Conservation (phyloP, 2,329 filamentous ascomycete species). For the Xylaria sp. region DNA sequence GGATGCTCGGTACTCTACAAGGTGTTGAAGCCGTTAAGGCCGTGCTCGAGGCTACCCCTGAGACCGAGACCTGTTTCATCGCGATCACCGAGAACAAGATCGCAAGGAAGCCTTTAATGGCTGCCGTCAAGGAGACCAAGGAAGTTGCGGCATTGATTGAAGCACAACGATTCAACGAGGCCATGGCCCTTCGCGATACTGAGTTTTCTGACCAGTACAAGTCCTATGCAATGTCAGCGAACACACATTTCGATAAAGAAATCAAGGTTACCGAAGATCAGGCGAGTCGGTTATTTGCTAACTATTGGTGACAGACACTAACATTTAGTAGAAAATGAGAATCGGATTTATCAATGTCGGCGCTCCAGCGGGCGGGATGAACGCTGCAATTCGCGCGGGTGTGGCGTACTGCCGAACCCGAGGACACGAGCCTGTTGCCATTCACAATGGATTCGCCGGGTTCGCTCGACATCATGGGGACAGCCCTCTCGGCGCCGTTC, state of each 20-base stretch:
- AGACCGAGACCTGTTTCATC: constrained; percentile 93
- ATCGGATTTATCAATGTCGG: constrained; percentile 98
- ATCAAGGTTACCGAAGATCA: constrained; percentile 76
- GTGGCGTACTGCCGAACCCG: constrained; percentile 92
- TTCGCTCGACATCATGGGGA: constrained; percentile 91
- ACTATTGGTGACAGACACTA: constrained; percentile 41
- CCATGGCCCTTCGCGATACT: constrained; percentile 88
- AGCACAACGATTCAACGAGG: constrained; percentile 84
- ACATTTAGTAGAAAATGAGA: constrained; percentile 75
- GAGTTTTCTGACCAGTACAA: constrained; percentile 94
- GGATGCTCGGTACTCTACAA: constrained; percentile 91
- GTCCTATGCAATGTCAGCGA: constrained; percentile 91
- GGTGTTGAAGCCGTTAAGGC: constrained; percentile 94
- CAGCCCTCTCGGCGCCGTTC: constrained; percentile 82
- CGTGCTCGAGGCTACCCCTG: constrained; percentile 87
- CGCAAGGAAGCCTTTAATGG: constrained; percentile 85
- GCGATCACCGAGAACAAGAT: constrained; percentile 99
- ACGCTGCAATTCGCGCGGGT: constrained; percentile 91
- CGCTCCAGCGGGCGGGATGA: constrained; percentile 97
- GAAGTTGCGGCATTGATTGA: constrained; percentile 84
- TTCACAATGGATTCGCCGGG: constrained; percentile 97
- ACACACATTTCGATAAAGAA: constrained; percentile 75
- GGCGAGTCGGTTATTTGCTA: constrained; percentile 58
- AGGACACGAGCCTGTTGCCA: constrained; percentile 91
- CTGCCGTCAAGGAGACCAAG: constrained; percentile 88